These are phyloP conservation scores for Elongisporangium prolatum DNA, from an alignment of 352 stramenopile species.

Conservation along the genomic window DNA sequence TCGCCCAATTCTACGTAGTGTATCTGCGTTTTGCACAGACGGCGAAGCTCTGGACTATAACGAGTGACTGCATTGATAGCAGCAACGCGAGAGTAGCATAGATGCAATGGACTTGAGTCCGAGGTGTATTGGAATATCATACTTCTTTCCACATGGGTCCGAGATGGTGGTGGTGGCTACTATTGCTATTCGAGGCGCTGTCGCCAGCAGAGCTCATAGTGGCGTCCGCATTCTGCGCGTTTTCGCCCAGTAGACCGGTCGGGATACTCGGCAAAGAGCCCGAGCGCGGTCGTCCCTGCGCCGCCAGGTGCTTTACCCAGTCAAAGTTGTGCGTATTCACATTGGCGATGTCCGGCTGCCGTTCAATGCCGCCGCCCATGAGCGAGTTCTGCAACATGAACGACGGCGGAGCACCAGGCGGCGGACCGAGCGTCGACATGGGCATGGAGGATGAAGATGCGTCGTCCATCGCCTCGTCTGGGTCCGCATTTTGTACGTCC, in stretches of 20 bases:
- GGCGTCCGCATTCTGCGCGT: conserved; percentile 2
- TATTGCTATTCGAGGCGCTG: conserved; percentile 3
- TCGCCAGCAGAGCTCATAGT: not conserved
- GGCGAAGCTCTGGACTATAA: too few species aligned
- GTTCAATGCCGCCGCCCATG: conserved; percentile 77
- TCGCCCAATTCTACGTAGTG: not conserved
- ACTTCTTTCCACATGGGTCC: conserved; percentile 30
- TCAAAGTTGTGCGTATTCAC: conserved; percentile 84
- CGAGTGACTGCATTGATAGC: not conserved
- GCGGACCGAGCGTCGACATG: conserved; percentile 31
- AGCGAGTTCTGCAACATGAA: conserved; percentile 77
- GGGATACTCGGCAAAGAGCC: conserved; percentile 29
- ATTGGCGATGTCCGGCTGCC: conserved; percentile 57
- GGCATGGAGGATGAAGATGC: not conserved
- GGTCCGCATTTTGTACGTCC: not conserved
- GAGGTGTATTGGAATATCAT: conserved; percentile 8
- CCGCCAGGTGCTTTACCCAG: conserved; percentile 46
- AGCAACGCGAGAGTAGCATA: not conserved
- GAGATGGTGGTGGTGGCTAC: not conserved
- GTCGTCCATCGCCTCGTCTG: not conserved
- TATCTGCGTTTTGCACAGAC: not conserved
- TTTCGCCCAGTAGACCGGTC: conserved; percentile 2
- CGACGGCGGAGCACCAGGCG: conserved; percentile 46
- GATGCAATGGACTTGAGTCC: not conserved
- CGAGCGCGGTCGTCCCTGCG: conserved; percentile 22